phyloP scores from a whole-genome alignment of 1,139 yeast genomes.

The Geotrichum restrictum region DNA sequence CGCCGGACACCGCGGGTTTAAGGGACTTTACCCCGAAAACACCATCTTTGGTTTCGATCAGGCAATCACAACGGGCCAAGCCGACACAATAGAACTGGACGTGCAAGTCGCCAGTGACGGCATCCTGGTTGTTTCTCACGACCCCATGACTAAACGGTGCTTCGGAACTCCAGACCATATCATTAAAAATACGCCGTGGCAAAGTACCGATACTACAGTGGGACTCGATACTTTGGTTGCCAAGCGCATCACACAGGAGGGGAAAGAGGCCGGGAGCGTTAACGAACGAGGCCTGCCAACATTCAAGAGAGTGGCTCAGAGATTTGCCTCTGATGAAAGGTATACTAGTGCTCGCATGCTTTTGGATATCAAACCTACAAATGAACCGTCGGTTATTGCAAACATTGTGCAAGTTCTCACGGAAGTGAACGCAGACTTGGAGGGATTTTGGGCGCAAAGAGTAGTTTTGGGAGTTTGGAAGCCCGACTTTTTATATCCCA shows the following conservation, averaged over 20 bases:
- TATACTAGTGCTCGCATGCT: conserved; percentile 42
- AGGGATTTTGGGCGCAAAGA: conserved; percentile 60
- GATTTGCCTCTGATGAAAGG: conserved; percentile 49
- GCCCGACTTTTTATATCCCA: conserved; percentile 56
- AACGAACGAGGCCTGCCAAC: conserved; percentile 46
- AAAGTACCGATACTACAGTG: no score
- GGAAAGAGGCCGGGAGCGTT: no score
- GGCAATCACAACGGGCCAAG: conserved; percentile 55
- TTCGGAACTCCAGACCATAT: conserved; percentile 44
- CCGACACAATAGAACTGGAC: conserved; percentile 75
- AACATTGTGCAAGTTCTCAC: conserved; percentile 50
- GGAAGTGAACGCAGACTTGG: conserved; percentile 47
- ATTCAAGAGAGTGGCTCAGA: conserved; percentile 56
- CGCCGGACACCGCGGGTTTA: conserved; percentile 38
- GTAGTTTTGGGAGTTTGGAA: conserved; percentile 82
- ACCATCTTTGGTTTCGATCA: conserved; percentile 66
- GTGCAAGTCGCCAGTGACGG: conserved; percentile 73
- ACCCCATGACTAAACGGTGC: conserved; percentile 53
- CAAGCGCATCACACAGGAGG: not conserved
- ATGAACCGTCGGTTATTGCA: conserved; percentile 56
- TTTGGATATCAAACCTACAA: conserved; percentile 78
- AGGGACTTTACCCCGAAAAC: conserved; percentile 70
- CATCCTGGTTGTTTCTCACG: conserved; percentile 73
- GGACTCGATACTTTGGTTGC: conserved; percentile 46
- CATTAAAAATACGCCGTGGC: conserved; percentile 40